These are phyloP conservation scores for Caloboletus firmus DNA, from an alignment of 1,284 basidiomycete species.

Conservation along the genomic window DNA sequence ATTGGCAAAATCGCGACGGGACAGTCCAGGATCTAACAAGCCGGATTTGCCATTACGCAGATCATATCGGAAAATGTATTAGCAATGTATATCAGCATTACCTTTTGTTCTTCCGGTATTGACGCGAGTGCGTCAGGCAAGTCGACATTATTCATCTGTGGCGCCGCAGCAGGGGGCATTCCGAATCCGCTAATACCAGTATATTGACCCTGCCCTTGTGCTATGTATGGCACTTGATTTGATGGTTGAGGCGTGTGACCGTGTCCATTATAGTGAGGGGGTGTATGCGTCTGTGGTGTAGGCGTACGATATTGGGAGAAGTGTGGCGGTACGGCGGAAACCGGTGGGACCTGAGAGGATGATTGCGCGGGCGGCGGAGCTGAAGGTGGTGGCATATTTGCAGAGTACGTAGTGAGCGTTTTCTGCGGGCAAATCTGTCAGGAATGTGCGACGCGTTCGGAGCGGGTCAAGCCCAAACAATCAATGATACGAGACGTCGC, in stretches of 20 bases:
- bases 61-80: constrained; percentile 6
- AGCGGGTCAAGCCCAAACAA: neutral
- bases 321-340: constrained; percentile 47
- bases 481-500: neutral
- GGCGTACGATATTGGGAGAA: constrained; percentile 45
- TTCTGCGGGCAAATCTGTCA: constrained; percentile 26
- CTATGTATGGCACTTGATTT: constrained; percentile 19
- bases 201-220: constrained; percentile 26
- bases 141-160: constrained; percentile 23
- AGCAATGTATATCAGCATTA: constrained; percentile 27
- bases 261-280: constrained; percentile 30
- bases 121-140: constrained; percentile 54
- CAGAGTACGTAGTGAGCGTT: constrained; percentile 38
- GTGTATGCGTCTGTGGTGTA: constrained; percentile 42
- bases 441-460: neutral
- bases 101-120: constrained; percentile 71
- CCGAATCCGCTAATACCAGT: constrained; percentile 20
- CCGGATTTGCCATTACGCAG: neutral
- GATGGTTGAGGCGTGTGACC: constrained; percentile 33
- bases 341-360: constrained; percentile 25
- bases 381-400: constrained; percentile 30
- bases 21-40: neutral
- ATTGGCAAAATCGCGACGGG: neutral
- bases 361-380: constrained; percentile 29
- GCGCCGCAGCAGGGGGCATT: constrained; percentile 20